Evolutionary conservation across 140 eudicot genomes (phyloP).

Genomic region (Flaveria floridana): DNA sequence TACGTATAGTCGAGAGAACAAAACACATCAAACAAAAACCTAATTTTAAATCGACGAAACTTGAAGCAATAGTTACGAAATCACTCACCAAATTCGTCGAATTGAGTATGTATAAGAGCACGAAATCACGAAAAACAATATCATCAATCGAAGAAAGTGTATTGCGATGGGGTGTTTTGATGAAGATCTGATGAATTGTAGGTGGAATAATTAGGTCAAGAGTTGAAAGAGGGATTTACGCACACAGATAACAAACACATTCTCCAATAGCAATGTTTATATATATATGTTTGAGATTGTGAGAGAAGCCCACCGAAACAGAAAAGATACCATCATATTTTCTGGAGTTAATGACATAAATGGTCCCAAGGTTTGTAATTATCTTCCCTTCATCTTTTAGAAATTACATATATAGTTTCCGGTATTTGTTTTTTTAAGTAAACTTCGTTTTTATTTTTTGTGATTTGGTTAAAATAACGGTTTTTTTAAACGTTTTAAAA

Average conservation of each 20-base stretch:
- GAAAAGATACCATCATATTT: background rate
- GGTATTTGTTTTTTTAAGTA: too few relatives aligned
- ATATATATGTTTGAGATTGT: constrained; percentile 6
- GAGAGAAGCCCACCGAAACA: constrained; percentile 1
- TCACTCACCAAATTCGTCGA: constrained; percentile 32
- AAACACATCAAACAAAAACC: background rate
- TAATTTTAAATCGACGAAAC: constrained; percentile 8
- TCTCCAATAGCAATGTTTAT: background rate
- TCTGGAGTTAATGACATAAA: background rate
- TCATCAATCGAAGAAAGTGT: constrained; percentile 8
- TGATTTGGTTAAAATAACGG: too few relatives aligned
- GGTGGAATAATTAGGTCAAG: constrained; percentile 27
- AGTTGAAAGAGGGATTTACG: constrained; percentile 25
- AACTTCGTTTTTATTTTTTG: too few relatives aligned
- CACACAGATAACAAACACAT: background rate
- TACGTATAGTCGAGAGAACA: constrained; percentile 3
- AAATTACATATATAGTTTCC: too few relatives aligned
- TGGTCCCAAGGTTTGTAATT: too few relatives aligned
- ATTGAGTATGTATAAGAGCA: constrained; percentile 11
- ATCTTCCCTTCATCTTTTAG: too few relatives aligned
- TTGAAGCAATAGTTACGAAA: constrained; percentile 9
- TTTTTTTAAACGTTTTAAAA: too few relatives aligned
- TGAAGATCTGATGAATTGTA: constrained; percentile 22
- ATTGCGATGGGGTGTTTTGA: constrained; percentile 18
- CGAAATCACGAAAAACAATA: constrained; percentile 20